A percentile compares a stretch with the other conserved stretches of the same genome.
Evolutionary conservation across 192 early-diverging fungal genomes (phyloP).

Genomic region (Mortierella claussenii): DNA sequence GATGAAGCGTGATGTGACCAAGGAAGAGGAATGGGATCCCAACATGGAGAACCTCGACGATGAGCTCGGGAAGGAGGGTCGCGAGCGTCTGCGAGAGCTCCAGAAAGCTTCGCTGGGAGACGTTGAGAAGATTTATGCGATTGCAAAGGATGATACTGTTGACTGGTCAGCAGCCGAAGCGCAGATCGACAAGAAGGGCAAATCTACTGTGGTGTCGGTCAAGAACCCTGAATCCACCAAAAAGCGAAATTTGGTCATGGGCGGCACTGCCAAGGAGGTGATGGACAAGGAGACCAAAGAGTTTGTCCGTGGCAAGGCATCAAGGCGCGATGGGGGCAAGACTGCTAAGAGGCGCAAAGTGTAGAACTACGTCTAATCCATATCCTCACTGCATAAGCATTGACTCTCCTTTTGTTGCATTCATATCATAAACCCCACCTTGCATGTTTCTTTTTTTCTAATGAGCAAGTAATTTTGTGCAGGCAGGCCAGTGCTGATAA

Average conservation of each 20-base stretch:
- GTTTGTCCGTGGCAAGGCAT: slow-evolving; percentile 36
- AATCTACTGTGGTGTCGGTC: slow-evolving; percentile 76
- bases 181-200: slow-evolving; percentile 69
- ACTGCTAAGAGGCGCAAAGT: slow-evolving; percentile 46
- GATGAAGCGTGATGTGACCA: slow-evolving; percentile 61
- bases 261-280: slow-evolving; percentile 60
- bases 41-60: slow-evolving; percentile 78
- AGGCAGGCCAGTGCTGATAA: too few relatives aligned
- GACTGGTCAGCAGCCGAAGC: slow-evolving; percentile 79
- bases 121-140: slow-evolving; percentile 38
- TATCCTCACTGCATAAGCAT: too few relatives aligned
- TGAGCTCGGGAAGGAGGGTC: slow-evolving; percentile 87
- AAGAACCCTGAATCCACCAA: slow-evolving; percentile 73
- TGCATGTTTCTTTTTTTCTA: too few relatives aligned
- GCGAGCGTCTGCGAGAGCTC: slow-evolving; percentile 75
- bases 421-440: neutral
- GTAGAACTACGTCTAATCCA: too few relatives aligned
- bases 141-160: slow-evolving; percentile 54
- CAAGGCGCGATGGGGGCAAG: slow-evolving; percentile 42
- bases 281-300: slow-evolving; percentile 60
- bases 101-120: slow-evolving; percentile 29
- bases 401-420: neutral
- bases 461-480: too few relatives aligned
- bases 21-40: slow-evolving; percentile 92
- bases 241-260: slow-evolving; percentile 55